Conservation (phyloP, 306 rosid genomes). For the Acmispon strigosus region DNA sequence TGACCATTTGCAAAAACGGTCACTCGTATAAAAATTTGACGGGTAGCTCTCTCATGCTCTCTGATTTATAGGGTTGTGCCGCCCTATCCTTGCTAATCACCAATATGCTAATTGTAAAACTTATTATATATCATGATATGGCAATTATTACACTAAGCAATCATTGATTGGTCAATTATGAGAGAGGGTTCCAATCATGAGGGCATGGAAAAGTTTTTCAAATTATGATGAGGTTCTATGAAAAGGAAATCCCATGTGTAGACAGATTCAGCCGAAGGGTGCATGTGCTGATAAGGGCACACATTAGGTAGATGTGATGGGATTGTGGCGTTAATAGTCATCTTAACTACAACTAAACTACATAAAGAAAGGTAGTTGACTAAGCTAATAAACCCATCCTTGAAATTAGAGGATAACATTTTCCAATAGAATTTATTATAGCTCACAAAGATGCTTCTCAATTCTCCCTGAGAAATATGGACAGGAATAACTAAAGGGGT, state of each 20-base stretch:
- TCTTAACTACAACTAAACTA: background rate
- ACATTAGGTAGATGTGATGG: background rate
- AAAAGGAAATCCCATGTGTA: background rate
- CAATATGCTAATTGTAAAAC: too few species aligned
- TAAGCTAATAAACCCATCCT: background rate
- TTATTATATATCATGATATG: too few species aligned
- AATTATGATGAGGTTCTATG: too few species aligned
- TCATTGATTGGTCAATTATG: too few species aligned
- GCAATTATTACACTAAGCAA: too few species aligned
- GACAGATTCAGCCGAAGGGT: background rate
- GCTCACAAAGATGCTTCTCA: background rate
- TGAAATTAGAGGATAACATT: background rate
- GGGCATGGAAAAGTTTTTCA: too few species aligned
- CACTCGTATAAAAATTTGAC: too few species aligned
- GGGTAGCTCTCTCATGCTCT: too few species aligned
- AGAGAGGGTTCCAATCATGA: too few species aligned
- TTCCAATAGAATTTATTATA: background rate
- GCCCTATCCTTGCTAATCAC: too few species aligned
- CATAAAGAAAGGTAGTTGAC: background rate
- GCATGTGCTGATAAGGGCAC: background rate
- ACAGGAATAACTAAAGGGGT: background rate
- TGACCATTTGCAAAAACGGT: too few species aligned
- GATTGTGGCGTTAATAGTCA: background rate
- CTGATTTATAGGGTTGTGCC: too few species aligned
- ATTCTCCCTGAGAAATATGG: background rate